Evolutionary conservation across 805 yeast genomes (phyloP), one percentile per base, ranked within the genome.

Genomic region (Priceomyces medius): DNA sequence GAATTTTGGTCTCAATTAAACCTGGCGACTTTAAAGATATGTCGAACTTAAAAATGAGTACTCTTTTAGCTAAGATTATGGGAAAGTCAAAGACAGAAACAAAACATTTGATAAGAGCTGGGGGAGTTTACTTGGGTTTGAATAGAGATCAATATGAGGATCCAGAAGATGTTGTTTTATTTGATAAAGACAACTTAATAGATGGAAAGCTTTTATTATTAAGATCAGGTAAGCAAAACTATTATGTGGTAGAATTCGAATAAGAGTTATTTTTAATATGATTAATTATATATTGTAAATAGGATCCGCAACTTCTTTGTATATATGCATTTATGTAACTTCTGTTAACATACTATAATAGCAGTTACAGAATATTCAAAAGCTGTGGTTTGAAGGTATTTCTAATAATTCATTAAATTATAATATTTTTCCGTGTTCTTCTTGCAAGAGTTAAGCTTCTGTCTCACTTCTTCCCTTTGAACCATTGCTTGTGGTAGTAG

Each of bases 221-320:
- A 14, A 74, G 95, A 50, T 61, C 81, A 7, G 98, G 97, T 2
- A 91, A 90, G 57, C 78, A 76, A 35, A 77, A 77, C 45, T 82
- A 81, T 54, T 68, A 72, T 54, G 77, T 83, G 18, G 74, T 80
- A n/a, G 75, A 77, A 44, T 59, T 71, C 20, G 38, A 36, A 16
- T 38, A 41, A 35, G 23, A 8, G 8, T 18, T 7, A 21, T 21
- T 21, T 6, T 37, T 34, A 27, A 40, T 28, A 35, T 23, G 20
- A 37, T 13, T 12, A 9, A 20, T 38, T 28, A 34, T 37, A 28
- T 17, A 28, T 17, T 26, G 40, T 37, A 10, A 28, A 39, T 18
- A 26, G 24, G 28, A 12, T 16, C 10, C 7, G 18, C 7, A 7
- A 20, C 21, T 9, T 10, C 32, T 26, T 21, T 31, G 35, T 29